Conservation (phyloP, 108 stramenopile genomes). For the Schizochytrium sp. region DNA sequence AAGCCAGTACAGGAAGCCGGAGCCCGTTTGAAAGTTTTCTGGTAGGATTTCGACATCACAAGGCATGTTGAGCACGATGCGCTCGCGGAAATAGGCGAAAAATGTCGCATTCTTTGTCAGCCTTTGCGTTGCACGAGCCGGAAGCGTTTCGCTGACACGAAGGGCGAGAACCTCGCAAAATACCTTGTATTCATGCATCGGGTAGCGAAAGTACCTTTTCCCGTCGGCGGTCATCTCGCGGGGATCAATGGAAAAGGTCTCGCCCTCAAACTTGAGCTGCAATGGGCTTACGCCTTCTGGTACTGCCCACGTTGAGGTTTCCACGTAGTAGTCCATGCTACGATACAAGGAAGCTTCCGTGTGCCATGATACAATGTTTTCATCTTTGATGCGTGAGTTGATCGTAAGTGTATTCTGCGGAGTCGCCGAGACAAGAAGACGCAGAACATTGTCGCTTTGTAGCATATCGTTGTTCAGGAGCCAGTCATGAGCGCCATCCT, state of each 20-base stretch:
- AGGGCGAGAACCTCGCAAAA: neutral
- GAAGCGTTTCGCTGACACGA: neutral
- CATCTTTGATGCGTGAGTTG: neutral
- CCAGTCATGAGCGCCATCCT: neutral
- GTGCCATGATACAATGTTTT: neutral
- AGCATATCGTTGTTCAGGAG: neutral
- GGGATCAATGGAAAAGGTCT: neutral
- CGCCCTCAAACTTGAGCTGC: neutral
- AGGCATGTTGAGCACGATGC: too few species aligned
- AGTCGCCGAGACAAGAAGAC: neutral
- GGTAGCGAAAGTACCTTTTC: neutral
- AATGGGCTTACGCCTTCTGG: neutral
- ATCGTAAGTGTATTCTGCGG: neutral
- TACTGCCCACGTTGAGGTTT: neutral
- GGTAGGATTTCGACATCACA: too few species aligned
- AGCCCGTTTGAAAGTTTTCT: too few species aligned
- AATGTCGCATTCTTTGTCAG: neutral
- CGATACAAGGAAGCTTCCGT: neutral
- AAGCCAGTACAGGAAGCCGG: too few species aligned
- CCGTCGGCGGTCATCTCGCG: neutral
- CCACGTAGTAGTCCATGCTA: neutral
- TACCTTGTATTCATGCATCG: neutral
- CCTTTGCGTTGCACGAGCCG: neutral
- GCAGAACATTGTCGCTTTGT: neutral
- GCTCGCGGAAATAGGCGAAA: too few species aligned